Evolutionary conservation across 1,284 basidiomycete genomes (phyloP), one percentile per base, ranked within the genome.

Genomic region (Sanghuangporus baumii): DNA sequence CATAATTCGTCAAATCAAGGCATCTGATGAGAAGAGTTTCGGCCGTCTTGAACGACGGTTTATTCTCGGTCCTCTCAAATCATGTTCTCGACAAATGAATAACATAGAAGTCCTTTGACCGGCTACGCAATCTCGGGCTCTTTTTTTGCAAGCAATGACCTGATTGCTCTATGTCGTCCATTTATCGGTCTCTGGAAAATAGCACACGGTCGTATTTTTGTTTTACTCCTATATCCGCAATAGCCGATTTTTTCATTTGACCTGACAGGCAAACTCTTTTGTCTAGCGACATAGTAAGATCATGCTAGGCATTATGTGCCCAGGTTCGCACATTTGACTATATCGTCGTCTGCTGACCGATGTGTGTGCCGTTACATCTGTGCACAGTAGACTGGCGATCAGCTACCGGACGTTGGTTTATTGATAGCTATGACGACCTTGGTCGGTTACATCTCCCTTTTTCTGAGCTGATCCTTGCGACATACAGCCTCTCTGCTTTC

Each of bases 31-130:
- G 7, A 46, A 8, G 20, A n/a, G 16, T 46, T 18, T 46, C 43
- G 16, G 20, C 5, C 16, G 14, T 16, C 48, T 20, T 9, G 18
- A 11, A 50, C 18, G n/a, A 46, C 43, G 54, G 50, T 31, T 47
- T 7, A 46, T 55, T 61, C 59, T 60, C 50, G 50, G 59, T 61
- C 37, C 34, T 50, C 43, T 52, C 46, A 16, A 36, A 36, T 2
- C 9, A 34, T 58, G 37, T 57, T 38, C 37, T 40, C 11, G 55
- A 57, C 20, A 51, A 57, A 40, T 43, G 37, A 36, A 37, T 18
- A 36, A 20, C 48, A 31, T 23, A 51, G 18, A 51, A 31, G 48
- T 7, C 12, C 48, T 23, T 26, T 23, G 18, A 20, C 9, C 48
- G 26, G 14, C 8, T 31, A 31, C 26, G 20, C 48, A 51, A 51